Percentiles rank a stretch among this genome's conserved stretches.
Evolutionary conservation across 2,329 filamentous ascomycete genomes (phyloP).

Genomic region (Aspergillus luchuensis): DNA sequence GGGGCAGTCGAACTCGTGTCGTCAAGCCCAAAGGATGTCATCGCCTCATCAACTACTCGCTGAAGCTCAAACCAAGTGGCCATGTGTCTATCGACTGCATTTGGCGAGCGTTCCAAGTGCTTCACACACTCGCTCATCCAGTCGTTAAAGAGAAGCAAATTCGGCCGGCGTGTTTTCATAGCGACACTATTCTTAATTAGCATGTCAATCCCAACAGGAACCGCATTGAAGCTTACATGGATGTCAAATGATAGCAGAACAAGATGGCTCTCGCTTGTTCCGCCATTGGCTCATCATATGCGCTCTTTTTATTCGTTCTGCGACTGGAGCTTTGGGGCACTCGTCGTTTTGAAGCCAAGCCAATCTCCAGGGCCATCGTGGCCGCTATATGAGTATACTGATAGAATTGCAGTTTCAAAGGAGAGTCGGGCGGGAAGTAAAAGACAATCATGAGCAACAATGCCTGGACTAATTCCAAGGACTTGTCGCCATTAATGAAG

Average conservation of each 20-base stretch:
- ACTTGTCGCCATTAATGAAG: conserved; percentile 54
- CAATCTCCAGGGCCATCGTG: conserved; percentile 53
- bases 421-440: conserved; percentile 53
- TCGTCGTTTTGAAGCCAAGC: conserved; percentile 36
- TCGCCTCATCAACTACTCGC: conserved; percentile 36
- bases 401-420: conserved; percentile 53
- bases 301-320: conserved; percentile 14
- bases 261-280: conserved; percentile 39
- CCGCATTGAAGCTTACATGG: conserved; percentile 26
- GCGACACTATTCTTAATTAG: conserved; percentile 30
- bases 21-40: conserved; percentile 40
- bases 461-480: conserved; percentile 55
- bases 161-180: conserved; percentile 41
- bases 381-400: conserved; percentile 56
- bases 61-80: conserved; percentile 40
- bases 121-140: conserved; percentile 39
- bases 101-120: conserved; percentile 33
- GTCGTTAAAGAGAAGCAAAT: conserved; percentile 39
- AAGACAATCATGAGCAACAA: conserved; percentile 53
- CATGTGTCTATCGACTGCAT: conserved; percentile 33
- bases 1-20: conserved; percentile 36
- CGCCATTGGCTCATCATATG: conserved; percentile 34
- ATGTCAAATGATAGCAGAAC: conserved; percentile 38
- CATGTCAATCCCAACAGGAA: background rate
- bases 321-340: conserved; percentile 23